Conservation (phyloP, 768 basidiomycete genomes). For the Naganishia friedmannii region DNA sequence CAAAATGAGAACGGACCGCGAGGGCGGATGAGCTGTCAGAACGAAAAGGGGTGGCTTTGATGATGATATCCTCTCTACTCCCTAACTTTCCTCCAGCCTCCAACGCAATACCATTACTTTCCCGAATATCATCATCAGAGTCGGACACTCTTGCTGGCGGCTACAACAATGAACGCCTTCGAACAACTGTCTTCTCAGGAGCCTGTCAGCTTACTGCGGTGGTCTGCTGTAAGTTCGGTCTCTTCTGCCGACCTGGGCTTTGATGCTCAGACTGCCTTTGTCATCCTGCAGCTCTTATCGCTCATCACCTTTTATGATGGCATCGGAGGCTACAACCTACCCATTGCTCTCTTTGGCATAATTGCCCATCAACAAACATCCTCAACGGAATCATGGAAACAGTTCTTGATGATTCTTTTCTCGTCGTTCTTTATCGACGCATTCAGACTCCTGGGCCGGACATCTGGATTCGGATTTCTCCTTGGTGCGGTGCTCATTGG, state of each 20-base stretch:
- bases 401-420: conserved; percentile 30
- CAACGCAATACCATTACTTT: too few species aligned
- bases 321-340: conserved; percentile 29
- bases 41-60: too few species aligned
- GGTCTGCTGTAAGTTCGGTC: conserved; percentile 9
- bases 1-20: too few species aligned
- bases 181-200: conserved; percentile 12
- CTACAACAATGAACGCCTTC: neutral
- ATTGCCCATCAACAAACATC: conserved; percentile 23
- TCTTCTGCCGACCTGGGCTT: neutral
- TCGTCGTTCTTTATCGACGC: conserved; percentile 29
- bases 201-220: conserved; percentile 8
- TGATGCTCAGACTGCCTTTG: neutral
- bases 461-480: conserved; percentile 21
- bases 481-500: conserved; percentile 11
- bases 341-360: conserved; percentile 27
- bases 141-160: too few species aligned
- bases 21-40: too few species aligned
- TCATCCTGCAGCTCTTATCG: neutral
- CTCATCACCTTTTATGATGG: conserved; percentile 24
- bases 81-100: too few species aligned
- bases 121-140: too few species aligned
- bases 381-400: conserved; percentile 1
- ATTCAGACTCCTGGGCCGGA: conserved; percentile 2
- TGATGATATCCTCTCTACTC: too few species aligned